Evolutionary conservation across 805 yeast species (phyloP).

Genomic region (Metschnikowia peoriensis): DNA sequence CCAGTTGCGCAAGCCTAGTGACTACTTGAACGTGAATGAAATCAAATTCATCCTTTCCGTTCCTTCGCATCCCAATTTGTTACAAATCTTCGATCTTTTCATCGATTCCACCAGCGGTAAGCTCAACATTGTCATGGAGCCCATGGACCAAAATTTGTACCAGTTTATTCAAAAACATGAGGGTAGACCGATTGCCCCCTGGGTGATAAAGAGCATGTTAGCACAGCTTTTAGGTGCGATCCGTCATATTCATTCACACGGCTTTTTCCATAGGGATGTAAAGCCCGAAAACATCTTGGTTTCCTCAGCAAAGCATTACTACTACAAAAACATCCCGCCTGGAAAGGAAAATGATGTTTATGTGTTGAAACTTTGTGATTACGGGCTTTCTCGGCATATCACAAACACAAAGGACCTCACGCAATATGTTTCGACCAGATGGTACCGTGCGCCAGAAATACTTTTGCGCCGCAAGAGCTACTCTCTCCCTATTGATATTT

Average conservation of each 20-base stretch:
- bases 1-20: slow-evolving; percentile 20
- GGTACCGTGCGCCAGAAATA: slow-evolving; percentile 86
- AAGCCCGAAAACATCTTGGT: slow-evolving; percentile 92
- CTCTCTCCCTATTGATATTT: slow-evolving; percentile 71
- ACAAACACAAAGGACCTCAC: slow-evolving; percentile 58
- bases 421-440: slow-evolving; percentile 76
- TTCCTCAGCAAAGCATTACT: slow-evolving; percentile 54
- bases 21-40: slow-evolving; percentile 53
- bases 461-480: slow-evolving; percentile 60
- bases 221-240: slow-evolving; percentile 75
- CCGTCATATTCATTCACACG: slow-evolving; percentile 71
- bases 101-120: slow-evolving; percentile 59
- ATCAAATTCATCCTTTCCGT: slow-evolving; percentile 63
- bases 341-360: slow-evolving; percentile 44
- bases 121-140: slow-evolving; percentile 84
- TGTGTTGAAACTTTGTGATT: slow-evolving; percentile 74
- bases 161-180: slow-evolving; percentile 70
- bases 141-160: slow-evolving; percentile 77
- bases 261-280: slow-evolving; percentile 82
- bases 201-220: slow-evolving; percentile 62
- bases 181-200: slow-evolving; percentile 50
- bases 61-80: slow-evolving; percentile 68
- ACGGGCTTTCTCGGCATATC: slow-evolving; percentile 69
- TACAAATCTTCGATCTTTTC: slow-evolving; percentile 76
- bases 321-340: slow-evolving; percentile 44